A percentile compares a stretch with the other conserved stretches of the same genome.
These are phyloP conservation scores for Phaeosphaeriaceae sp. DNA, from an alignment of 2,329 filamentous ascomycete species.

Conservation along the genomic window DNA sequence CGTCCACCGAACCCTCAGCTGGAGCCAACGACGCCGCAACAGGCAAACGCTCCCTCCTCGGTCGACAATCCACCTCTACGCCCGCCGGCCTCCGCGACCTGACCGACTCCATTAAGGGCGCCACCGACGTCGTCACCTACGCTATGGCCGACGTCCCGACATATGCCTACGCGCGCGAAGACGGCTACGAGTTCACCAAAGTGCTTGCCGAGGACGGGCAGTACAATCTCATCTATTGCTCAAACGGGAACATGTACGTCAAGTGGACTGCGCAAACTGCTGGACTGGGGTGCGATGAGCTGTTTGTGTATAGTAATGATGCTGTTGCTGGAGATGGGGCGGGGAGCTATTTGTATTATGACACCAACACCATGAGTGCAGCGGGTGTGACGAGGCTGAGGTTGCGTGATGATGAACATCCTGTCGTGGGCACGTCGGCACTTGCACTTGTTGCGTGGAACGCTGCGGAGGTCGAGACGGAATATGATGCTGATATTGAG, in stretches of 20 bases:
- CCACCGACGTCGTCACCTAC: background rate
- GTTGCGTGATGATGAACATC: background rate
- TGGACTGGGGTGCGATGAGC: background rate
- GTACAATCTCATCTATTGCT: background rate
- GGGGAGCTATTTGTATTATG: background rate
- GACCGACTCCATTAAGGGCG: background rate
- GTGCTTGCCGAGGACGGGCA: background rate
- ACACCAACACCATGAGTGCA: background rate
- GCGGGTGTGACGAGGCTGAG: background rate
- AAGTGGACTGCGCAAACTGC: background rate
- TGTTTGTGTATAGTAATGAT: background rate
- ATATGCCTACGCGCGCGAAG: background rate
- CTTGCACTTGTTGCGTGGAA: background rate
- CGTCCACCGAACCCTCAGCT: background rate
- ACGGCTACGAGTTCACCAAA: background rate
- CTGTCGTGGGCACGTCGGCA: background rate
- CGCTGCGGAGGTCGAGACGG: background rate
- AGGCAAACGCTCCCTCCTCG: background rate
- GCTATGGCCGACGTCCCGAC: background rate
- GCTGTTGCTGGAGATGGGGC: background rate
- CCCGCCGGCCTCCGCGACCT: background rate
- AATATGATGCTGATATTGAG: background rate
- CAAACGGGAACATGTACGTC: conserved; percentile 1
- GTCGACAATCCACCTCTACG: background rate
- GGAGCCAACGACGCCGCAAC: background rate